Conservation (phyloP, 192 early-diverging fungal species). For the Rhizophagus prolifer region DNA sequence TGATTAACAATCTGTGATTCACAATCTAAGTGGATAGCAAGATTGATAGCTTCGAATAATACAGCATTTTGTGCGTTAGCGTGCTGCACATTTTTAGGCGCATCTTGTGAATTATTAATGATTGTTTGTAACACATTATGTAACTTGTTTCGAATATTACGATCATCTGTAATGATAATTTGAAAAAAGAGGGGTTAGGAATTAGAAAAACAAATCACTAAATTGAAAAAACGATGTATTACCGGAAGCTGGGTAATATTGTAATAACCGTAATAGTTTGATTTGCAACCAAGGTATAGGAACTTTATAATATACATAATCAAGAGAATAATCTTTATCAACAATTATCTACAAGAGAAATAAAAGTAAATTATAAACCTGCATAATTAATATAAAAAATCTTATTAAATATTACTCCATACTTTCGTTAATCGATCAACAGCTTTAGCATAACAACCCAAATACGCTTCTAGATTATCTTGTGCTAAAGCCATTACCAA, state of each 20-base stretch:
- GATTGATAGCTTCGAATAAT: constrained; percentile 95
- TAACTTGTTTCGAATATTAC: constrained; percentile 57
- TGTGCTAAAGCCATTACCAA: constrained; percentile 91
- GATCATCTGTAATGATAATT: constrained; percentile 43
- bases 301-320: constrained; percentile 98
- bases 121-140: constrained; percentile 80
- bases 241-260: constrained; percentile 92
- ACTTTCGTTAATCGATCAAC: constrained; percentile 79
- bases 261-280: constrained; percentile 89
- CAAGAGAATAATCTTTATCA: constrained; percentile 75
- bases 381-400: background rate
- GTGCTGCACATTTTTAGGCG: constrained; percentile 94
- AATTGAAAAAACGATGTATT: constrained; percentile 15
- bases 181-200: background rate
- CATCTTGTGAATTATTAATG: constrained; percentile 81
- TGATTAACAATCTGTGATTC: constrained; percentile 85
- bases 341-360: constrained; percentile 68
- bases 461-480: constrained; percentile 80
- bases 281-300: constrained; percentile 98
- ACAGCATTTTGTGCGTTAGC: constrained; percentile 98
- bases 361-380: background rate
- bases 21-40: constrained; percentile 90
- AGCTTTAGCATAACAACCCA: constrained; percentile 73
- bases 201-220: background rate
- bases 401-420: background rate